Evolutionary conservation across 257 asterid species (phyloP).

Genomic region (Solanum tacnaense): DNA sequence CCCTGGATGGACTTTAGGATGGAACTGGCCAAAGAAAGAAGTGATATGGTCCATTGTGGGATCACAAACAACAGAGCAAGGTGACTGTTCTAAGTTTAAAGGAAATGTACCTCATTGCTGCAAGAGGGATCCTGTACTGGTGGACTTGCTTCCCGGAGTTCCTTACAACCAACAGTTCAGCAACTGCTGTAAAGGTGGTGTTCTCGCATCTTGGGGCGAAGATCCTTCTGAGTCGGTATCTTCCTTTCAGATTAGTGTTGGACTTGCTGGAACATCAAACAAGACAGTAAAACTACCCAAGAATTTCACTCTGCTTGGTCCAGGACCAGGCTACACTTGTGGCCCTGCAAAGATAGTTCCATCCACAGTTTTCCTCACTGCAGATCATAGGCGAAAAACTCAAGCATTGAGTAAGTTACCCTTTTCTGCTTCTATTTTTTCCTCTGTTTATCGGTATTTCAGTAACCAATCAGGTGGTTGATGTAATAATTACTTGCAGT

Average conservation of each 20-base stretch:
- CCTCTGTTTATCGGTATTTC: background rate
- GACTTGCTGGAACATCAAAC: slow-evolving; percentile 62
- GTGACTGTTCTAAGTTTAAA: slow-evolving; percentile 68
- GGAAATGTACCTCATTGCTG: slow-evolving; percentile 71
- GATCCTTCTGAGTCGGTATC: slow-evolving; percentile 60
- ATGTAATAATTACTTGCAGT: slow-evolving; percentile 24
- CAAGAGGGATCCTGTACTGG: slow-evolving; percentile 39
- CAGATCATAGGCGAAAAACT: slow-evolving; percentile 59
- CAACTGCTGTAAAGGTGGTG: slow-evolving; percentile 82
- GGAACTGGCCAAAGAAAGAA: slow-evolving; percentile 81
- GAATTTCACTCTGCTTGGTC: slow-evolving; percentile 54
- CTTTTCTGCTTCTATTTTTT: background rate
- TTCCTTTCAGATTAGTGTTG: slow-evolving; percentile 66
- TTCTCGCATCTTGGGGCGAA: slow-evolving; percentile 70
- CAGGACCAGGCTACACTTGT: slow-evolving; percentile 75
- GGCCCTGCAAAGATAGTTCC: slow-evolving; percentile 75
- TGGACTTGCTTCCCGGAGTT: slow-evolving; percentile 70
- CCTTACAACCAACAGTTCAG: slow-evolving; percentile 71
- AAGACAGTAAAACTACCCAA: slow-evolving; percentile 62
- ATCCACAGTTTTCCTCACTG: slow-evolving; percentile 41
- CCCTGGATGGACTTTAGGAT: slow-evolving; percentile 69
- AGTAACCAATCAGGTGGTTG: background rate
- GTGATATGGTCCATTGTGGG: slow-evolving; percentile 78
- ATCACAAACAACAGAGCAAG: slow-evolving; percentile 77
- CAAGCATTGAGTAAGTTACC: slow-evolving; percentile 49